A percentile compares a stretch with the other conserved stretches of the same genome.
These are phyloP conservation scores for Trametes coccinea DNA, from an alignment of 768 basidiomycete species.

Conservation along the genomic window DNA sequence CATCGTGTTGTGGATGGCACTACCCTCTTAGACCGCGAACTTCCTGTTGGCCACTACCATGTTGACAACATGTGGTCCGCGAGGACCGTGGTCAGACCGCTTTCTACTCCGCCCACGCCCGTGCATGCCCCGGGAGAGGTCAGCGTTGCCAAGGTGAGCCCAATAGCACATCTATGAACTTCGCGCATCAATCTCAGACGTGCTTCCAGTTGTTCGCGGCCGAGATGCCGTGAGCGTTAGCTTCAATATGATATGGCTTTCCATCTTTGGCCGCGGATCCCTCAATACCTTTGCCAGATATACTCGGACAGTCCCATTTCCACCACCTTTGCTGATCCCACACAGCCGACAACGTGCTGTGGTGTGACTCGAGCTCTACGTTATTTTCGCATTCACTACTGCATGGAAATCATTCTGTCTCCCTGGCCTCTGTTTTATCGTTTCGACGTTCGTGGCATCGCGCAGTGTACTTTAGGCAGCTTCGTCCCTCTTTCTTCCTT, in stretches of 20 bases:
- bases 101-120: slow-evolving; percentile 29
- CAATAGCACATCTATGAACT: not conserved
- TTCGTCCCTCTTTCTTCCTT: not conserved
- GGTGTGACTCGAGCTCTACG: slow-evolving; percentile 1
- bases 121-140: not conserved
- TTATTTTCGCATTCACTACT: slow-evolving; percentile 9
- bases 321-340: slow-evolving; percentile 1
- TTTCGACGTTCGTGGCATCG: not conserved
- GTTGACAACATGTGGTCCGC: not conserved
- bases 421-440: not conserved
- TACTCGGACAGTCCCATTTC: not conserved
- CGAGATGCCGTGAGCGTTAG: slow-evolving; percentile 25
- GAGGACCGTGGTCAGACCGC: slow-evolving; percentile 22
- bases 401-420: not conserved
- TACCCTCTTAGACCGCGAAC: slow-evolving; percentile 22
- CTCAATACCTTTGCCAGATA: not conserved
- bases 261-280: too few relatives aligned
- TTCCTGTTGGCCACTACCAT: not conserved
- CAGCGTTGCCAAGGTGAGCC: slow-evolving; percentile 21
- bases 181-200: not conserved
- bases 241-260: not conserved
- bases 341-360: not conserved
- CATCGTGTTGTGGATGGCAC: slow-evolving; percentile 23
- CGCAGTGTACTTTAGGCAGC: not conserved
- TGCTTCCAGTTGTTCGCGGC: slow-evolving; percentile 27